A percentile compares a stretch with the other conserved stretches of the same genome.
Conservation (phyloP, 2,329 filamentous ascomycete genomes). For the Microsporum audouinii region DNA sequence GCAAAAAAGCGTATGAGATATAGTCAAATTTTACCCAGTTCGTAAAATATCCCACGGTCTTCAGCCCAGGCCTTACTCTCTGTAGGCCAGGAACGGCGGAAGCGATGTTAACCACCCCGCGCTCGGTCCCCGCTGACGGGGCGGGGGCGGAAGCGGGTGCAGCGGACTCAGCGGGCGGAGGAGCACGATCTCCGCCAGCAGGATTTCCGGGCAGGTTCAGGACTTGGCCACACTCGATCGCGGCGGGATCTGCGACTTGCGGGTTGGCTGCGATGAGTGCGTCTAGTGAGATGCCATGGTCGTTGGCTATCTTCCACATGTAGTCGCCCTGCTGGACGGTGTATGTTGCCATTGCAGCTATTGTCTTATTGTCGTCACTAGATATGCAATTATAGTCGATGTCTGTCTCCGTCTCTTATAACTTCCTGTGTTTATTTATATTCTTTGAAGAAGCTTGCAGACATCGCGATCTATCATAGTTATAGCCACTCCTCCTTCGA, state of each 20-base stretch:
- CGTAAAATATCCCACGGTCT: conserved; percentile 35
- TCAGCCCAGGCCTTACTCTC: conserved; percentile 1
- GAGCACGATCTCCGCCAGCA: not conserved
- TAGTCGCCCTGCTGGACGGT: conserved; percentile 13
- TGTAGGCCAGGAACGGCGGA: not conserved
- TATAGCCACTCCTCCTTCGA: no score
- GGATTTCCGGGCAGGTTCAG: conserved; percentile 9
- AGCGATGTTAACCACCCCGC: not conserved
- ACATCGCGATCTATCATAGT: no score
- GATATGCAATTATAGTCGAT: not conserved
- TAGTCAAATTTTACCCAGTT: conserved; percentile 30
- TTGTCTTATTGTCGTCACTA: not conserved
- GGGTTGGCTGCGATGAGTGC: conserved; percentile 14
- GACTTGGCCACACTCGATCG: conserved; percentile 13
- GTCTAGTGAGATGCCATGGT: conserved; percentile 19
- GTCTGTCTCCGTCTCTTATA: not conserved
- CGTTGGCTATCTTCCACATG: conserved; percentile 26
- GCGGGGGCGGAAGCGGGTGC: not conserved
- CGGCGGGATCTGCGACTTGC: conserved; percentile 11
- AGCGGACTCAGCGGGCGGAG: not conserved
- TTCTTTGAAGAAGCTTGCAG: no score
- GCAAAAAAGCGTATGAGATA: not conserved
- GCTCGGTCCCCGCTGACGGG: not conserved
- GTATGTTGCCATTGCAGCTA: conserved; percentile 6
- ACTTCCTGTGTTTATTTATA: not conserved